Percentiles rank a stretch among this genome's conserved stretches.
These are phyloP conservation scores for Talaromyces amestolkiae DNA, from an alignment of 2,329 filamentous ascomycete species.

Conservation along the genomic window DNA sequence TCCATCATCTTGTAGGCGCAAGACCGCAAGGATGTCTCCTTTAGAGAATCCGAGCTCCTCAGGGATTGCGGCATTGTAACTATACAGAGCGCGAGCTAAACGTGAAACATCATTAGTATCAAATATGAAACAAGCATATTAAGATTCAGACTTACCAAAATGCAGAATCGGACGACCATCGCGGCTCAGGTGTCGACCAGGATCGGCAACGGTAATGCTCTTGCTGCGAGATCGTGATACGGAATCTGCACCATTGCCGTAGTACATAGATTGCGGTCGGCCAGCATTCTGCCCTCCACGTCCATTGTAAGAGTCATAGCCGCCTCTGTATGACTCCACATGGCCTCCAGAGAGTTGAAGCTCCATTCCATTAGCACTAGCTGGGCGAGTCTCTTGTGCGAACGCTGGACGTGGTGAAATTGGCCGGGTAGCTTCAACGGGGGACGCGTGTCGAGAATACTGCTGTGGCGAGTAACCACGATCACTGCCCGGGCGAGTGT, in stretches of 20 bases:
- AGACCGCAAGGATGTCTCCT: conserved; percentile 83
- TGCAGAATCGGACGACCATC: conserved; percentile 87
- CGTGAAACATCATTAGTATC: conserved; percentile 23
- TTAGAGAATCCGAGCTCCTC: conserved; percentile 92
- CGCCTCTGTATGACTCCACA: conserved; percentile 56
- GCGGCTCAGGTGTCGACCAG: conserved; percentile 67
- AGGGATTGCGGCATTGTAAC: conserved; percentile 90
- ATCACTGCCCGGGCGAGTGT: conserved; percentile 34
- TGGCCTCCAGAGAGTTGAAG: conserved; percentile 61
- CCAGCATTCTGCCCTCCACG: conserved; percentile 40
- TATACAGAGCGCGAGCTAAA: conserved; percentile 85
- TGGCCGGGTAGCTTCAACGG: conserved; percentile 41
- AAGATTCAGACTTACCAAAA: conserved; percentile 72
- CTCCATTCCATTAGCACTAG: conserved; percentile 59
- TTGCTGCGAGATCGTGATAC: conserved; percentile 66
- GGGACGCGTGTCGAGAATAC: conserved; percentile 39
- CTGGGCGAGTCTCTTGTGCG: conserved; percentile 49
- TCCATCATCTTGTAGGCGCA: conserved; percentile 91
- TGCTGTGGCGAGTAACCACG: conserved; percentile 46
- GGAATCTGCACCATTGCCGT: conserved; percentile 49
- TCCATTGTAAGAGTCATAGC: conserved; percentile 31
- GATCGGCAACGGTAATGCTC: conserved; percentile 77
- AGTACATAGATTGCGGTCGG: conserved; percentile 50
- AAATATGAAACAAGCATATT: not conserved
- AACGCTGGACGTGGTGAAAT: conserved; percentile 55